Conservation (phyloP, 2,329 filamentous ascomycete species). For the Gaeumannomyces sp. region DNA sequence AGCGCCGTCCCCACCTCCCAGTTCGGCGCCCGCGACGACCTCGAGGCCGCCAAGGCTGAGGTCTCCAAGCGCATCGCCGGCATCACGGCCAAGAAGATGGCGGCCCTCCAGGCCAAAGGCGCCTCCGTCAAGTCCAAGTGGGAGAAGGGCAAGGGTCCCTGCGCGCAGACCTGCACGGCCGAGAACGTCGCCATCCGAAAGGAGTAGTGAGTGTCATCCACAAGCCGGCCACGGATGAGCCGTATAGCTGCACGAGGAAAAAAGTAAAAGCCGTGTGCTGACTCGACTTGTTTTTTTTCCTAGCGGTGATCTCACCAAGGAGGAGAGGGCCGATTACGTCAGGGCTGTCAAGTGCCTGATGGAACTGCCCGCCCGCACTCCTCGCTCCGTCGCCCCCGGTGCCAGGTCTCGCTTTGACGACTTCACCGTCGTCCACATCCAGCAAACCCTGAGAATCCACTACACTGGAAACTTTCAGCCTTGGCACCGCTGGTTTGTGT, state of each 20-base stretch:
- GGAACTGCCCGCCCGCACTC: slow-evolving; percentile 23
- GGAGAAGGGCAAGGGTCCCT: not conserved
- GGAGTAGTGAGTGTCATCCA: slow-evolving; percentile 23
- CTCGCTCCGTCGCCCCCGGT: slow-evolving; percentile 25
- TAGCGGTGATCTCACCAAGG: slow-evolving; percentile 24
- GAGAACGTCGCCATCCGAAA: slow-evolving; percentile 22
- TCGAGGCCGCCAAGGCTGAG: not conserved
- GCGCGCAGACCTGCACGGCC: slow-evolving; percentile 19
- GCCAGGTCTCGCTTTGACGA: slow-evolving; percentile 26
- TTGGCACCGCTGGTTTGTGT: slow-evolving; percentile 29
- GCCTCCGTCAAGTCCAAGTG: not conserved
- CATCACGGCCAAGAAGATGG: not conserved
- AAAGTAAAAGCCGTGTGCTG: not conserved
- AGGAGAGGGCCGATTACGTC: slow-evolving; percentile 30
- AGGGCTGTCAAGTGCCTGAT: slow-evolving; percentile 32
- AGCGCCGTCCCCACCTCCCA: not conserved
- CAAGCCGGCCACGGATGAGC: not conserved
- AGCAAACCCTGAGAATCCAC: slow-evolving; percentile 16
- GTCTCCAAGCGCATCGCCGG: not conserved
- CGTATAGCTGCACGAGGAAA: not conserved
- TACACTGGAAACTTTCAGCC: slow-evolving; percentile 26
- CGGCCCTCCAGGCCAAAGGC: not conserved
- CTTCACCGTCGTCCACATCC: slow-evolving; percentile 14
- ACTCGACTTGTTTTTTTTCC: not conserved
- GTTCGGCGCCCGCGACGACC: not conserved